phyloP scores from a whole-genome alignment of 2,329 filamentous ascomycete species.

The Pseudocercospora fuligena region DNA sequence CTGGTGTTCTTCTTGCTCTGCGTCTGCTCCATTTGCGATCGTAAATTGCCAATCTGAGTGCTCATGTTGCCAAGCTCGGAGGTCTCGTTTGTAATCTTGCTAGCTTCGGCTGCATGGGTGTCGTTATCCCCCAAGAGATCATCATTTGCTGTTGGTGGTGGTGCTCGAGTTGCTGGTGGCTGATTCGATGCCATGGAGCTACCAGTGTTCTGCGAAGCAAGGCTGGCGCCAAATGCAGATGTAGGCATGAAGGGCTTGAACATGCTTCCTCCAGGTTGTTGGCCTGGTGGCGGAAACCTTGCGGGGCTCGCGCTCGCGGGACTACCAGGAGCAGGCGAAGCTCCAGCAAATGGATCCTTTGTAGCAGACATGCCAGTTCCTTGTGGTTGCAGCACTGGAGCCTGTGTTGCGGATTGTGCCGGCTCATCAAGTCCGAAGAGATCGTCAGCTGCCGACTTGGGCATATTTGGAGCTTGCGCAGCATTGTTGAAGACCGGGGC shows the following conservation, averaged over 20 bases:
- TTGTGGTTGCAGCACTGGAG: conserved; percentile 62
- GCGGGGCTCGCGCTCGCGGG: conserved; percentile 63
- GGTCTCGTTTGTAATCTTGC: conserved; percentile 85
- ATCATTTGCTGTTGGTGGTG: conserved; percentile 55
- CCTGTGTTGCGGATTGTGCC: conserved; percentile 49
- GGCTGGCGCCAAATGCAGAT: conserved; percentile 85
- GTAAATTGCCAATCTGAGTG: conserved; percentile 88
- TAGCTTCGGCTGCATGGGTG: conserved; percentile 73
- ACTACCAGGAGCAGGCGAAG: conserved; percentile 50
- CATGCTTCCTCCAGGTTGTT: conserved; percentile 45
- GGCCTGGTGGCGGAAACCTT: conserved; percentile 35
- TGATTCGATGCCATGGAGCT: conserved; percentile 50
- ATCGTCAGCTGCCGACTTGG: conserved; percentile 88
- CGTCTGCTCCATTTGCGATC: conserved; percentile 92
- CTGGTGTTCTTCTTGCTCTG: conserved; percentile 78
- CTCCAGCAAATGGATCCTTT: conserved; percentile 66
- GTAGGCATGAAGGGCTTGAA: conserved; percentile 94
- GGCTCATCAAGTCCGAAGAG: conserved; percentile 88
- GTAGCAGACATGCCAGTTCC: conserved; percentile 73
- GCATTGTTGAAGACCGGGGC: conserved; percentile 59
- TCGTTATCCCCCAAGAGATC: conserved; percentile 92
- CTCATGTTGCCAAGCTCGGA: conserved; percentile 93
- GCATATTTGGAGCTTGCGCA: conserved; percentile 52
- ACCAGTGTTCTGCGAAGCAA: conserved; percentile 78
- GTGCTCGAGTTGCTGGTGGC: conserved; percentile 32